Evolutionary conservation across 805 yeast species (phyloP).

Genomic region (Candida maesae): DNA sequence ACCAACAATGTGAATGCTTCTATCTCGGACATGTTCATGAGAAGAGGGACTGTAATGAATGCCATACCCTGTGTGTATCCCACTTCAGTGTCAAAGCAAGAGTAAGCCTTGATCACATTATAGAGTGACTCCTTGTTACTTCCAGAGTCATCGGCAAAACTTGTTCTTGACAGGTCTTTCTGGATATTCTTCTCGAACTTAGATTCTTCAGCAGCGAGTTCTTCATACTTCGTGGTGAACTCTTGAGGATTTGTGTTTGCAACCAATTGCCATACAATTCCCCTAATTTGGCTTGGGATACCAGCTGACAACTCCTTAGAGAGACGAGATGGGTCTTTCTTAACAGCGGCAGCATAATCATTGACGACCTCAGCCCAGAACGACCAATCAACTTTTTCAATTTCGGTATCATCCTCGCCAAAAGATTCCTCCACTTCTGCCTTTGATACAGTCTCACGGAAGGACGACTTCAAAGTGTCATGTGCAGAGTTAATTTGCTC

Average conservation of each 20-base stretch:
- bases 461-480: conserved; percentile 35
- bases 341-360: conserved; percentile 67
- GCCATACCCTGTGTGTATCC: conserved; percentile 99
- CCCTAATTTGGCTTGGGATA: conserved; percentile 80
- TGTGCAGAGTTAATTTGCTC: conserved; percentile 48
- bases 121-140: conserved; percentile 63
- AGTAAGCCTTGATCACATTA: conserved; percentile 78
- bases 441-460: conserved; percentile 10
- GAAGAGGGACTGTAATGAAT: conserved; percentile 79
- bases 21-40: conserved; percentile 74
- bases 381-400: conserved; percentile 62
- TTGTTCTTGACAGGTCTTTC: conserved; percentile 82
- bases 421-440: conserved; percentile 9
- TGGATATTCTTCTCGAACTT: conserved; percentile 72
- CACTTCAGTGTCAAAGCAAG: conserved; percentile 83
- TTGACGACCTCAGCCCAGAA: conserved; percentile 84
- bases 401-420: conserved; percentile 31
- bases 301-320: conserved; percentile 65
- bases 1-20: conserved; percentile 84
- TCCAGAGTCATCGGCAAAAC: conserved; percentile 57
- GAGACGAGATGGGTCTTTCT: conserved; percentile 55
- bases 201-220: conserved; percentile 49
- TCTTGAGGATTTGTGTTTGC: conserved; percentile 66
- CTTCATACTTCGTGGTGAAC: conserved; percentile 30
- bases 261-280: conserved; percentile 89